Evolutionary conservation across 345 rosid genomes (phyloP), one percentile per base, ranked within the genome.

Genomic region (Toxicodendron radicans): DNA sequence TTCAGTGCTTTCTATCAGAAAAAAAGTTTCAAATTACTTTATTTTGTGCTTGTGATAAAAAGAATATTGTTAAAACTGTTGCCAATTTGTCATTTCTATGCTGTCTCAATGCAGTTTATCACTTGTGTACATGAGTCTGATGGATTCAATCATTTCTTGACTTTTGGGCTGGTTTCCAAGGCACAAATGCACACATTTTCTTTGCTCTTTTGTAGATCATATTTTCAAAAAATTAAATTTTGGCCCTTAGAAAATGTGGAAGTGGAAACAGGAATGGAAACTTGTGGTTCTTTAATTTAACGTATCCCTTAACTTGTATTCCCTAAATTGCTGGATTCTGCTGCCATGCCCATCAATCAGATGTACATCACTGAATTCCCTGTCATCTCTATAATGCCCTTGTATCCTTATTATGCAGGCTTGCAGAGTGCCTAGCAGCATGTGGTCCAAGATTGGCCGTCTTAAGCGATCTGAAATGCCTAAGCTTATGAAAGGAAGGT

Each of bases 371-470:
- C 57, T 16, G 60, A 4, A 57, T 67, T 54, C 64, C 68, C 63
- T 68, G 17, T 58, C 53, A 41, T 45, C 73, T 14, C 43, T 63
- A 49, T 62, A 46, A 60, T 45, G 48, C 23, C 54, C 11, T 0
- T 23, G 20, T 57, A 58, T 68, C n/a, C 23, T 53, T 70, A 32
- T 58, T 58, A 46, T 80, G 76, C 83, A 95, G 99, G 95, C 88
- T 79, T 95, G 99, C 75, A 87, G 81, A 79, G 99, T 95, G 75
- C 85, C 88, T 63, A 87, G 96, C 85, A 85, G 82, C 83, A 92
- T 87, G 91, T 95, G 99, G 99, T 95, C 99, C 83, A 95, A 91
- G 86, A 81, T 95, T 80, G 99, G 99, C 51, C 97, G 98, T 61
- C 93, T 95, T 61, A 93, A 90, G 85, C 99, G 99, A 58, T 89